phyloP scores from a whole-genome alignment of 129 eudicot genomes.

The Pseudognaphalium luteoalbum region DNA sequence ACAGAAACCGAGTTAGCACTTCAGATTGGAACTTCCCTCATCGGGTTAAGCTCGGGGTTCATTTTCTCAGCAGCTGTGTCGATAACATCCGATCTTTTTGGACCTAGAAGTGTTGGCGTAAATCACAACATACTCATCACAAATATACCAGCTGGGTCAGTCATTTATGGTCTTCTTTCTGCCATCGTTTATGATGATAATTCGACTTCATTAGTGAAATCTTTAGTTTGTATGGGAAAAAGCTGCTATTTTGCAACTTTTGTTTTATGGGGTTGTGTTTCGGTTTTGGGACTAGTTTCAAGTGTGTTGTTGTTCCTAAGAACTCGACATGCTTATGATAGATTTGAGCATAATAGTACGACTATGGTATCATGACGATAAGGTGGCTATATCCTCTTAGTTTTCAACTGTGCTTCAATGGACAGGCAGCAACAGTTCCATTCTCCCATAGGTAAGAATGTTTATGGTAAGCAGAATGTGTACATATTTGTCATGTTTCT shows the following conservation, averaged over 20 bases:
- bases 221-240: slow-evolving; percentile 71
- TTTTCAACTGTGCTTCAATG: slow-evolving; percentile 7
- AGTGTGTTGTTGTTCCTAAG: slow-evolving; percentile 65
- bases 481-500: not conserved
- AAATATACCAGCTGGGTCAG: slow-evolving; percentile 84
- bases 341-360: slow-evolving; percentile 47
- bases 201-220: slow-evolving; percentile 16
- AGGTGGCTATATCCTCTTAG: not conserved
- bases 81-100: slow-evolving; percentile 88
- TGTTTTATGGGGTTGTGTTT: slow-evolving; percentile 69
- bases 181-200: slow-evolving; percentile 65
- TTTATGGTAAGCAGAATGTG: slow-evolving; percentile 9
- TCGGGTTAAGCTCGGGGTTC: slow-evolving; percentile 89
- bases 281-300: slow-evolving; percentile 59
- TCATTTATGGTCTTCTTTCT: slow-evolving; percentile 66
- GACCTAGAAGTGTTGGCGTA: slow-evolving; percentile 70
- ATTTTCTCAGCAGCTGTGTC: slow-evolving; percentile 92
- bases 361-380: slow-evolving; percentile 24
- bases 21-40: slow-evolving; percentile 59
- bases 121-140: slow-evolving; percentile 94
- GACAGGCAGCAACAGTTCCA: not conserved
- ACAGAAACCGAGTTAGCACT: slow-evolving; percentile 53
- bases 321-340: slow-evolving; percentile 63
- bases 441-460: slow-evolving; percentile 9
- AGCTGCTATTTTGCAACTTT: slow-evolving; percentile 73